These are phyloP conservation scores for Penicillium herquei DNA, from an alignment of 495 filamentous ascomycete genomes.

Conservation along the genomic window DNA sequence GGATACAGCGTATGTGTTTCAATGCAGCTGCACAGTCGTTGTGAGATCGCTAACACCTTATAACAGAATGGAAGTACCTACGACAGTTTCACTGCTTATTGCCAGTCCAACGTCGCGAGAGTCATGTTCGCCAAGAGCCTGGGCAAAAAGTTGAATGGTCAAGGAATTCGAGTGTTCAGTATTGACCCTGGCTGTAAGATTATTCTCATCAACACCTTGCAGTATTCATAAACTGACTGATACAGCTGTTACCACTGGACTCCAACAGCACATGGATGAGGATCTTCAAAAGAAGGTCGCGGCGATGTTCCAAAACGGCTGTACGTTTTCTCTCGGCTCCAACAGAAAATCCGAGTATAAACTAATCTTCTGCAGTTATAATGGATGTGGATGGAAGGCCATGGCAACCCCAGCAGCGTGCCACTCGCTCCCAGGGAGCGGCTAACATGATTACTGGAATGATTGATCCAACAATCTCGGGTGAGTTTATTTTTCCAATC, in stretches of 20 bases:
- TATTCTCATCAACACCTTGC: background rate
- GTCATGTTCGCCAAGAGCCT: slow-evolving; percentile 23
- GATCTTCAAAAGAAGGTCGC: background rate
- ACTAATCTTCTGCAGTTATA: slow-evolving; percentile 3
- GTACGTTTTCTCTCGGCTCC: slow-evolving; percentile 5
- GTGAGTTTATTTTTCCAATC: slow-evolving; percentile 2
- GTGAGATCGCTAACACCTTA: too few relatives aligned
- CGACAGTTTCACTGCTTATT: slow-evolving; percentile 14
- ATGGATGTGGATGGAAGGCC: slow-evolving; percentile 16
- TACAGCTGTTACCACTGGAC: slow-evolving; percentile 15
- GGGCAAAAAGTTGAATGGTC: slow-evolving; percentile 14
- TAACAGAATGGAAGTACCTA: slow-evolving; percentile 17
- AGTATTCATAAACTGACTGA: background rate
- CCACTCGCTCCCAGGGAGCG: slow-evolving; percentile 19
- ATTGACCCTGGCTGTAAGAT: slow-evolving; percentile 22
- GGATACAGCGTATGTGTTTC: slow-evolving; percentile 13
- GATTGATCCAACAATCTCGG: slow-evolving; percentile 21
- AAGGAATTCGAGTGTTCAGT: slow-evolving; percentile 18
- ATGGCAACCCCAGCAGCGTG: slow-evolving; percentile 11
- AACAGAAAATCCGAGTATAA: background rate
- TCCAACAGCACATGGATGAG: slow-evolving; percentile 15
- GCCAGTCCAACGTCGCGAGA: slow-evolving; percentile 19
- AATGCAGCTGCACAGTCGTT: background rate
- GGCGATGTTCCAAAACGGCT: slow-evolving; percentile 7
- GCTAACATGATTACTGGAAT: slow-evolving; percentile 23